A percentile compares a stretch with the other conserved stretches of the same genome.
phyloP scores from a whole-genome alignment of 306 rosid genomes.

The Trifolium pratense region DNA sequence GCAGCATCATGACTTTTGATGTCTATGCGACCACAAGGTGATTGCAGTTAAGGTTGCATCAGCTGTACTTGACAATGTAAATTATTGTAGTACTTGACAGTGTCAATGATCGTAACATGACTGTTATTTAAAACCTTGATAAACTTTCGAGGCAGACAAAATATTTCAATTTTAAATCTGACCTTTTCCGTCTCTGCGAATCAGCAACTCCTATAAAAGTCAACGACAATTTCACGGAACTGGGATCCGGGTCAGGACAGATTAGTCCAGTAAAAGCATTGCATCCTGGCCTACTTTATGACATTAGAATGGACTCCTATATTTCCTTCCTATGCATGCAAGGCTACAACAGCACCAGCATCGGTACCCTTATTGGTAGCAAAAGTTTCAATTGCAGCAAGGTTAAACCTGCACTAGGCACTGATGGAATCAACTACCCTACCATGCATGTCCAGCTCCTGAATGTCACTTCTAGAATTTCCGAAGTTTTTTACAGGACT shows the following conservation, averaged over 20 bases:
- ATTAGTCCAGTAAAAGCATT: conserved; percentile 59
- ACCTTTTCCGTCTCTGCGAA: conserved; percentile 22
- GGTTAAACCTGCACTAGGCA: conserved; percentile 47
- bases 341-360: conserved; percentile 52
- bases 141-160: not conserved
- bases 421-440: conserved; percentile 90
- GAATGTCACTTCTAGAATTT: conserved; percentile 32
- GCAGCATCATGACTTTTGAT: not conserved
- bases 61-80: not conserved
- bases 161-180: conserved; percentile 15
- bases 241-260: conserved; percentile 79
- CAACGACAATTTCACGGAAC: conserved; percentile 42
- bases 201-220: conserved; percentile 67
- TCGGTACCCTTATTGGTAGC: conserved; percentile 54
- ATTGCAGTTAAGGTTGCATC: not conserved
- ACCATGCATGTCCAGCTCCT: conserved; percentile 55
- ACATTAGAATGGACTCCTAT: conserved; percentile 51
- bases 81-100: not conserved
- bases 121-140: not conserved
- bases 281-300: conserved; percentile 74
- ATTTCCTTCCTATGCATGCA: conserved; percentile 64
- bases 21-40: not conserved
- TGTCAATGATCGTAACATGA: not conserved
- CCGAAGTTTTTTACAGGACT: conserved; percentile 62
- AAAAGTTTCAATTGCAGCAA: conserved; percentile 51